These are phyloP conservation scores for Cryptococcus deneoformans DNA, from an alignment of 1,284 basidiomycete genomes.

Conservation along the genomic window DNA sequence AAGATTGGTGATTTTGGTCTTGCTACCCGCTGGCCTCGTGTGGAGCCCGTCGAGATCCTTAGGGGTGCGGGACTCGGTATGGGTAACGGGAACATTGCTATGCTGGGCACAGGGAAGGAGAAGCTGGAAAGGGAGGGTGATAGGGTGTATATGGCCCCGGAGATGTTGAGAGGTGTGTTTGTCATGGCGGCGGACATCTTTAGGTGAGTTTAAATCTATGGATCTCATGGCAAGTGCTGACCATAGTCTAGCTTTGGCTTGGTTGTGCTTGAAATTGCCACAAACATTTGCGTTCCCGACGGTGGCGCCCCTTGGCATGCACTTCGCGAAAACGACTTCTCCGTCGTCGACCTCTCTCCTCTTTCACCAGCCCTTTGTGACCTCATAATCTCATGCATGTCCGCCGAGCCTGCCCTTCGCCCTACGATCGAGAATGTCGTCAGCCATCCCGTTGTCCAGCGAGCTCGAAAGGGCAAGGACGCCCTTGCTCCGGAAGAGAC, in stretches of 20 bases:
- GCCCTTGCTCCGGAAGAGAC: conserved; percentile 47
- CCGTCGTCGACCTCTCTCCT: conserved; percentile 72
- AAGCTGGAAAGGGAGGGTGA: conserved; percentile 91
- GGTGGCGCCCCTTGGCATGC: conserved; percentile 94
- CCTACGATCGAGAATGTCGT: conserved; percentile 62
- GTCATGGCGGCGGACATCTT: conserved; percentile 95
- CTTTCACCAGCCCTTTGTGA: conserved; percentile 68
- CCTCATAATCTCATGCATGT: conserved; percentile 76
- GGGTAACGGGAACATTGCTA: conserved; percentile 16
- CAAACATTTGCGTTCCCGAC: conserved; percentile 95
- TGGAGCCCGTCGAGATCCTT: conserved; percentile 45
- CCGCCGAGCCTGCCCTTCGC: conserved; percentile 62
- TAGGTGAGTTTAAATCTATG: conserved; percentile 60
- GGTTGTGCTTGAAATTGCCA: conserved; percentile 90
- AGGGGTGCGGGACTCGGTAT: conserved; percentile 48
- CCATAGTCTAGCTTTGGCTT: conserved; percentile 73
- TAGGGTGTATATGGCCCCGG: conserved; percentile 96
- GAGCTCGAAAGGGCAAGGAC: conserved; percentile 57
- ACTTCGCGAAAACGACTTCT: conserved; percentile 87
- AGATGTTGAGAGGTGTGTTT: conserved; percentile 88
- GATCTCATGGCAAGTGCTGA: conserved; percentile 1
- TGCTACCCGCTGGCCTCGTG: conserved; percentile 78
- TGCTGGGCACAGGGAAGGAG: conserved; percentile 28
- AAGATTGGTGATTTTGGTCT: conserved; percentile 99
- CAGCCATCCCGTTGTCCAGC: conserved; percentile 64